phyloP scores from a whole-genome alignment of 2,329 filamentous ascomycete species.

The Penicillium aurantiogriseum region DNA sequence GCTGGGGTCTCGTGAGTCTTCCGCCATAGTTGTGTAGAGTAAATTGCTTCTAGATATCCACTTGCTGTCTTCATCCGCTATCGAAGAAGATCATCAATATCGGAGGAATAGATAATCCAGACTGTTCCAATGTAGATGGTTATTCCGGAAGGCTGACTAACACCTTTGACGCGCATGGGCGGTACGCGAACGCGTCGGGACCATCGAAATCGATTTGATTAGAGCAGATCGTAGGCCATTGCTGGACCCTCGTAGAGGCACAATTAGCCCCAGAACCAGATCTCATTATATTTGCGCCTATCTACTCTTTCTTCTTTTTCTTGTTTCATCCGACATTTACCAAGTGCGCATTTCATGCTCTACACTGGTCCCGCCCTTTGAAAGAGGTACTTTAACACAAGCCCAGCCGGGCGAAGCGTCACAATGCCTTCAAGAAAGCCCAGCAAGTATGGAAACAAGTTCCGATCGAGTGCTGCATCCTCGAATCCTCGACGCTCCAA shows the following conservation, averaged over 20 bases:
- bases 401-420: constrained; percentile 27
- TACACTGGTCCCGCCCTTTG: constrained; percentile 12
- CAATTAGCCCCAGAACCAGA: constrained; percentile 9
- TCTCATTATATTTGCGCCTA: background rate
- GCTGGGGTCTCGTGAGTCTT: constrained; percentile 36
- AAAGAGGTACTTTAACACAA: constrained; percentile 22
- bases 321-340: background rate
- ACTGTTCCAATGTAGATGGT: constrained; percentile 10
- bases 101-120: constrained; percentile 13
- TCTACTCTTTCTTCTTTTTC: background rate
- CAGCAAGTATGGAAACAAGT: constrained; percentile 66
- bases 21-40: constrained; percentile 37
- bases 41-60: constrained; percentile 2
- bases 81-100: constrained; percentile 12
- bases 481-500: constrained; percentile 59
- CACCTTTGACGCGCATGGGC: constrained; percentile 28
- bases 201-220: constrained; percentile 20
- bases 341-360: constrained; percentile 26
- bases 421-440: constrained; percentile 51
- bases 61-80: background rate
- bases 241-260: constrained; percentile 15
- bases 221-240: constrained; percentile 17
- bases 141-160: constrained; percentile 28
- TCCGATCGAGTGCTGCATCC: constrained; percentile 43
- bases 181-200: constrained; percentile 37